Evolutionary conservation across 345 rosid genomes (phyloP), one percentile per base, ranked within the genome.

Genomic region (Raphanus sativus): DNA sequence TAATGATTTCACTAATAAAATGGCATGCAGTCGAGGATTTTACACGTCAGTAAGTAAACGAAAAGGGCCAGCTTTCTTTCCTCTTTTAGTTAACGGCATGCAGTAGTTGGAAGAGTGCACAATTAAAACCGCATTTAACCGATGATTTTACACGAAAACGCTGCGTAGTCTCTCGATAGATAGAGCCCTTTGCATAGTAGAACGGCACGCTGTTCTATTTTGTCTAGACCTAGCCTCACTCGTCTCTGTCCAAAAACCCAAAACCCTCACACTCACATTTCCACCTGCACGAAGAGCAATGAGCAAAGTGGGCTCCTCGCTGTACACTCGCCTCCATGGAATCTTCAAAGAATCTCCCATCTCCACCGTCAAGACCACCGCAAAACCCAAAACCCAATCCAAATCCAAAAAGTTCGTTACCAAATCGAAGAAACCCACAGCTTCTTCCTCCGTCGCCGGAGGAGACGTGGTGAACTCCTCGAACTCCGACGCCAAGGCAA

Each of bases 271-370:
- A 25, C 66, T 61, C 48, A 21, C 78, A 69, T 63, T 74, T 63
- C 55, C 0, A 55, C 3, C 62, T 15, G 7, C 30, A 30, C 67
- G 62, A 80, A 74, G 16, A 45, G 62, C 76, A 3, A 83, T 83
- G 86, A 81, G 84, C 80, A 60, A 78, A 56, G 67, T 75, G 63
- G 78, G 78, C 59, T 62, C 86, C 38, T 69, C 84, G 56, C 60
- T 84, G 10, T 65, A 42, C 70, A 84, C 80, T 76, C 83, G 85
- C 73, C 81, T 87, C 54, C 74, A 9, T 65, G 86, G 85, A 48
- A 67, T 83, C 45, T 77, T 86, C 7, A 77, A 80, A 48, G 62
- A 81, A 26, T 1, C 83, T 30, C 7, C 63, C 6, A 13, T 65
- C 67, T 72, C 80, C 70, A 45, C 74, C 4, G 61, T 56, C 40